Conservation (phyloP, 768 basidiomycete species). For the Porphyrellus cyaneotinctus region DNA sequence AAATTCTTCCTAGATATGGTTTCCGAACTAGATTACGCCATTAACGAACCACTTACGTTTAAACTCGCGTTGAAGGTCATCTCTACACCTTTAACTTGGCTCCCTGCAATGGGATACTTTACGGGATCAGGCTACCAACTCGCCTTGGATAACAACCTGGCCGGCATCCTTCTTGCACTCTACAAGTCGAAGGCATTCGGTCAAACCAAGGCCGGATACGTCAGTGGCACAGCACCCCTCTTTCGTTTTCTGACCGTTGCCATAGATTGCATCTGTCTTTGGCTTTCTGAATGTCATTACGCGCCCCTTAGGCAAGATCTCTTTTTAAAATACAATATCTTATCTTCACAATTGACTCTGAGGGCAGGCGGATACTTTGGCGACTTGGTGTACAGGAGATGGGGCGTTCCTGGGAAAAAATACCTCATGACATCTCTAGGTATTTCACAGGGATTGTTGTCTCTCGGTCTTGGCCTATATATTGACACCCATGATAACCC, state of each 20-base stretch:
- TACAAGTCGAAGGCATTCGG: not conserved
- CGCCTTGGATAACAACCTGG: constrained; percentile 1
- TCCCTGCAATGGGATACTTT: constrained; percentile 1
- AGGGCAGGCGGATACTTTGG: constrained; percentile 1
- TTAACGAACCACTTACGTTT: not conserved
- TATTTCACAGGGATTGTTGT: not conserved
- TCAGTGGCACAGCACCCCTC: not conserved
- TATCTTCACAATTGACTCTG: not conserved
- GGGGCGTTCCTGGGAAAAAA: constrained; percentile 6
- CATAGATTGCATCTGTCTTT: not conserved
- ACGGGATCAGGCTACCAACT: constrained; percentile 1
- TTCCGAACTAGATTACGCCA: constrained; percentile 1
- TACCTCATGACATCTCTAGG: constrained; percentile 1
- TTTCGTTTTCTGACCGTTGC: not conserved
- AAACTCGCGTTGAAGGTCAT: not conserved
- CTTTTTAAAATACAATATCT: not conserved
- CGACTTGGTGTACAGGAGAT: constrained; percentile 1
- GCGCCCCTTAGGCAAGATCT: not conserved
- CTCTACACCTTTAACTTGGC: constrained; percentile 1
- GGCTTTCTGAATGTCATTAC: constrained; percentile 2
- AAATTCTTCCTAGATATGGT: constrained; percentile 13
- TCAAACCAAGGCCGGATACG: constrained; percentile 3
- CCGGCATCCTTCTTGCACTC: not conserved
- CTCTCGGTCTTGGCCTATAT: constrained; percentile 38
- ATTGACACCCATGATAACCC: constrained; percentile 23